phyloP scores from a whole-genome alignment of 257 asterid genomes.

The Capsicum chinense region DNA sequence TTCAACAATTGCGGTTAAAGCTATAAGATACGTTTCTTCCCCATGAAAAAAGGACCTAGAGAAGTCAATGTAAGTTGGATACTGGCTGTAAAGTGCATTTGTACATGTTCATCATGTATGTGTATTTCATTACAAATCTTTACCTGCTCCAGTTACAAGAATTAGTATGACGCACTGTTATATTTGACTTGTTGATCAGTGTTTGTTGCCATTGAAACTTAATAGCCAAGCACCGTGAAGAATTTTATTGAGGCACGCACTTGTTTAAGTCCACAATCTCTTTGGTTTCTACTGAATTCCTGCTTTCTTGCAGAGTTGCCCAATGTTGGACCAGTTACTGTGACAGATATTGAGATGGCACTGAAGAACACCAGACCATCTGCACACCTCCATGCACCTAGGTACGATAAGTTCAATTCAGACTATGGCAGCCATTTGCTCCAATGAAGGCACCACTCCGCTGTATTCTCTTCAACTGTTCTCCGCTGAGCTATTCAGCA shows the following conservation, averaged over 20 bases:
- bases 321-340: slow-evolving; percentile 77
- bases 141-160: not conserved
- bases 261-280: not conserved
- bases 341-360: slow-evolving; percentile 72
- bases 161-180: not conserved
- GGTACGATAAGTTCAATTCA: slow-evolving; percentile 75
- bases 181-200: not conserved
- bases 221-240: too few relatives aligned
- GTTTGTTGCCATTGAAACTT: not conserved
- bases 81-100: not conserved
- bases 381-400: slow-evolving; percentile 87
- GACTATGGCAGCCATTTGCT: slow-evolving; percentile 96
- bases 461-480: not conserved
- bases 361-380: slow-evolving; percentile 93
- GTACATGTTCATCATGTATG: too few relatives aligned
- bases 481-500: not conserved
- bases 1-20: not conserved
- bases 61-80: not conserved
- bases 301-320: slow-evolving; percentile 70
- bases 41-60: not conserved
- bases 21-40: not conserved
- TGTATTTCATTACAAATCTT: not conserved
- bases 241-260: too few relatives aligned
- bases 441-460: slow-evolving; percentile 58
- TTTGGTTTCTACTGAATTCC: not conserved